phyloP scores from a whole-genome alignment of 495 filamentous ascomycete genomes.

The Hypoxylon fragiforme region DNA sequence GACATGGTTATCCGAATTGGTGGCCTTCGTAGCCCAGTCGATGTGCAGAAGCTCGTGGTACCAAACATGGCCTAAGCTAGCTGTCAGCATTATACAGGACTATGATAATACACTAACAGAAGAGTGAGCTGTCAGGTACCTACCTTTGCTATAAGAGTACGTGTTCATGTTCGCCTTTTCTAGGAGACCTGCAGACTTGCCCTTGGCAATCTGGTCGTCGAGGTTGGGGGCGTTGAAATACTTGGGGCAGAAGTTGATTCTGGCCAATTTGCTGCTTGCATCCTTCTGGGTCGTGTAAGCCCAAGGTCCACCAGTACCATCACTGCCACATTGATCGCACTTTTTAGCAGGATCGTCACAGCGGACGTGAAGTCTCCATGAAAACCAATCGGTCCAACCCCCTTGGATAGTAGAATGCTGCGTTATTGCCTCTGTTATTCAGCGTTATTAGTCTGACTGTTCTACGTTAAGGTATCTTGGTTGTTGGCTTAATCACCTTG shows the following conservation, averaged over 20 bases:
- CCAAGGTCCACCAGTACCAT: not conserved
- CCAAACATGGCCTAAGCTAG: not conserved
- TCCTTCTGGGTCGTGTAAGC: not conserved
- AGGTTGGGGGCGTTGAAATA: slow-evolving; percentile 1
- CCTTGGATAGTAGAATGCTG: not conserved
- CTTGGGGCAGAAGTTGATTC: slow-evolving; percentile 5
- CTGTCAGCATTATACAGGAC: not conserved
- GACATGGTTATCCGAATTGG: not conserved
- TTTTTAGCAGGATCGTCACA: not conserved
- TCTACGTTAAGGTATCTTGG: not conserved
- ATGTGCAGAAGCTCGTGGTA: slow-evolving; percentile 5
- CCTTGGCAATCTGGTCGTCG: not conserved
- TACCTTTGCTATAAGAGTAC: not conserved
- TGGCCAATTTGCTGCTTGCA: not conserved
- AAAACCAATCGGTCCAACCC: slow-evolving; percentile 4
- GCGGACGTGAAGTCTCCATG: slow-evolving; percentile 2
- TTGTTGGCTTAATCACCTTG: not conserved
- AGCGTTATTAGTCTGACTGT: not conserved
- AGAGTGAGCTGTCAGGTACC: no score
- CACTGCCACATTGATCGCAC: not conserved
- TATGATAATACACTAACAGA: not conserved
- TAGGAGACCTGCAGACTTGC: not conserved
- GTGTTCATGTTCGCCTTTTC: not conserved
- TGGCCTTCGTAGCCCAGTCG: not conserved
- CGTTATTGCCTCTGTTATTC: not conserved